Evolutionary conservation across 1,284 basidiomycete genomes (phyloP).

Genomic region (Sphagnurus paluster): DNA sequence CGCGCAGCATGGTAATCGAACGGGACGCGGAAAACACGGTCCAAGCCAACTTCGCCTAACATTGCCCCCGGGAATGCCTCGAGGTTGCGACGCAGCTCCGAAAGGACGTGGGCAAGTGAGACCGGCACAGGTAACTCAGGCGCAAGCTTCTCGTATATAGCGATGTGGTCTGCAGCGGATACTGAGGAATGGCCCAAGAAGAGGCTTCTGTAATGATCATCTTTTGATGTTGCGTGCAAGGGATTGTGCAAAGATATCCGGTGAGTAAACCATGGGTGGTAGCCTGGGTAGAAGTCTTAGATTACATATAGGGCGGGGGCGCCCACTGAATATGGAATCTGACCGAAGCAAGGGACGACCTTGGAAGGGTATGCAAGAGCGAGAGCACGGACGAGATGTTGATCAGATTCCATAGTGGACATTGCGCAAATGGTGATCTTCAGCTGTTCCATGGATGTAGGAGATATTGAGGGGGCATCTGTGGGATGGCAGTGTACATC

Average conservation of each 20-base stretch:
- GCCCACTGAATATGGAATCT: slow-evolving; percentile 22
- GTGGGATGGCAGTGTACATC: slow-evolving; percentile 86
- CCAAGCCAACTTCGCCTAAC: slow-evolving; percentile 84
- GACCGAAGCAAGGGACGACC: slow-evolving; percentile 77
- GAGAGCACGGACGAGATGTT: slow-evolving; percentile 60
- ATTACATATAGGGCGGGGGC: slow-evolving; percentile 5
- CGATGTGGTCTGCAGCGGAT: slow-evolving; percentile 24
- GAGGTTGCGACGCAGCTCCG: slow-evolving; percentile 56
- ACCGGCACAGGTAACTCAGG: slow-evolving; percentile 63
- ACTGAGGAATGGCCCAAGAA: slow-evolving; percentile 42
- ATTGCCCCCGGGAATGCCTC: slow-evolving; percentile 63
- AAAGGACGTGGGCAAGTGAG: slow-evolving; percentile 50
- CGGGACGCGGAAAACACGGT: slow-evolving; percentile 71
- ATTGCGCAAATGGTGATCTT: slow-evolving; percentile 72
- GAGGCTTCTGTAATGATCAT: slow-evolving; percentile 65
- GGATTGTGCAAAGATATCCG: slow-evolving; percentile 51
- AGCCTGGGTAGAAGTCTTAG: slow-evolving; percentile 45
- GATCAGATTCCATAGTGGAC: slow-evolving; percentile 65
- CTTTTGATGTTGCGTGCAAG: slow-evolving; percentile 47
- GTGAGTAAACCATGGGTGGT: slow-evolving; percentile 85
- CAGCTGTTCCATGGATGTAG: slow-evolving; percentile 48
- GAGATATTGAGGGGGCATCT: slow-evolving; percentile 49
- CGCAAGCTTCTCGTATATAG: slow-evolving; percentile 53
- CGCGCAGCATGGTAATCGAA: slow-evolving; percentile 44
- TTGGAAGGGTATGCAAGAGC: slow-evolving; percentile 59